Evolutionary conservation across 2,329 filamentous ascomycete genomes (phyloP), one percentile per base, ranked within the genome.

Genomic region (Clonostachys rosea): DNA sequence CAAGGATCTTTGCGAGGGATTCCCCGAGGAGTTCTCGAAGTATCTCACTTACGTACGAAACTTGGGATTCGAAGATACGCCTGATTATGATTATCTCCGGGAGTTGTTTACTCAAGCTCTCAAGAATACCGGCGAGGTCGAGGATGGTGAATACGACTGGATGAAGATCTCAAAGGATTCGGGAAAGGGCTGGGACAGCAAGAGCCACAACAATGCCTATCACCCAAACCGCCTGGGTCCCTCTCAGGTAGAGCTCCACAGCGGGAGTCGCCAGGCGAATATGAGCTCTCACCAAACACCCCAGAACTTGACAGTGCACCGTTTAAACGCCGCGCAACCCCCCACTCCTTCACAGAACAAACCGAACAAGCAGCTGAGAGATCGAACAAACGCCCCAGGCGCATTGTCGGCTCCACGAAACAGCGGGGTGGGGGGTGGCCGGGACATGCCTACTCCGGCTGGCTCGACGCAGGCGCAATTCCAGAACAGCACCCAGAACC

Each of bases 91-190:
- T 67, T 96, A 96, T 70, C 81, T 97, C 49, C 88, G 94, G 43
- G 92, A 96, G 62, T 83, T 99, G 48, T 96, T 99, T 74, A 96
- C 92, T 2, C 89, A 96, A 69, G 90, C 92, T 17, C 79, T 97
- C 54, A 96, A 96, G 80, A 92, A 91, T 65, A 87, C 88, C 3
- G 91, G 91, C 47, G 91, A 96, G 59, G 86, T 96, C 9, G 94
- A 97, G 66, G 94, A 99, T 68, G 94, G 94, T 62, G 92, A 97
- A 67, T 99, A 97, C 68, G 94, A 99, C 73, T 99, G 94, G 94
- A 96, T 97, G 90, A 96, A 96, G 79, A 78, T 96, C 58, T 94
- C 90, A 75, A 84, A 83, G 67, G 77, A 80, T 62, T 74, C 78
- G 60, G 89, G 91, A 71, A 94, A 95, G 71, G 91, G 91, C 53